These are phyloP conservation scores for Cladosporium sp. DNA, from an alignment of 2,329 filamentous ascomycete genomes.

Conservation along the genomic window DNA sequence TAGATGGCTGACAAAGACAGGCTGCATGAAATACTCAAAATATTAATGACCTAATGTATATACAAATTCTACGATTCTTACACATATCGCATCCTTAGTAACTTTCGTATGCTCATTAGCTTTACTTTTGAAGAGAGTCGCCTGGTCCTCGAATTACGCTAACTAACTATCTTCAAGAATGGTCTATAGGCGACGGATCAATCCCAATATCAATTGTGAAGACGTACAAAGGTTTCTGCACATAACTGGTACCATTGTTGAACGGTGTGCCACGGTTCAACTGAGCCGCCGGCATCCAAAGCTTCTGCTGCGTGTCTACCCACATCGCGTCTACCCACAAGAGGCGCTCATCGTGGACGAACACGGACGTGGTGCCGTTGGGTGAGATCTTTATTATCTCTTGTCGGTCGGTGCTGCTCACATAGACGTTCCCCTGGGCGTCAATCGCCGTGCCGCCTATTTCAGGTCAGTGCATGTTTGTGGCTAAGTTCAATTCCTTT, in stretches of 20 bases:
- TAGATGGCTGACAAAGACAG: neutral
- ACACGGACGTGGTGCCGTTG: slow-evolving; percentile 31
- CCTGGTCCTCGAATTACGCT: neutral
- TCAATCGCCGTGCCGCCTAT: slow-evolving; percentile 41
- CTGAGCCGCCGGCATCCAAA: slow-evolving; percentile 36
- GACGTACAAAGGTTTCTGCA: slow-evolving; percentile 30
- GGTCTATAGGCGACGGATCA: slow-evolving; percentile 33
- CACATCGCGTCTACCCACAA: slow-evolving; percentile 38
- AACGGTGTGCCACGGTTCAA: slow-evolving; percentile 34
- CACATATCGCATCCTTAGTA: neutral
- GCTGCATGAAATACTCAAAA: neutral
- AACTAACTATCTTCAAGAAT: slow-evolving; percentile 21
- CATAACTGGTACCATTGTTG: slow-evolving; percentile 29
- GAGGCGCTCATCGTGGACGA: slow-evolving; percentile 33
- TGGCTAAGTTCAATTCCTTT: neutral
- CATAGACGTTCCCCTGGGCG: slow-evolving; percentile 41
- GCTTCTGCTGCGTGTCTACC: slow-evolving; percentile 29
- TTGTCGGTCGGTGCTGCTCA: slow-evolving; percentile 38
- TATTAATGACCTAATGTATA: neutral
- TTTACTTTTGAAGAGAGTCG: neutral
- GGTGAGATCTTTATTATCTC: slow-evolving; percentile 31
- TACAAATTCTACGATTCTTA: neutral
- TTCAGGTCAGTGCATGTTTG: neutral
- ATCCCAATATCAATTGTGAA: slow-evolving; percentile 32
- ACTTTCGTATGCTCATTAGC: neutral